phyloP scores from a whole-genome alignment of 2,329 filamentous ascomycete species.

The Aspergillus brasiliensis region DNA sequence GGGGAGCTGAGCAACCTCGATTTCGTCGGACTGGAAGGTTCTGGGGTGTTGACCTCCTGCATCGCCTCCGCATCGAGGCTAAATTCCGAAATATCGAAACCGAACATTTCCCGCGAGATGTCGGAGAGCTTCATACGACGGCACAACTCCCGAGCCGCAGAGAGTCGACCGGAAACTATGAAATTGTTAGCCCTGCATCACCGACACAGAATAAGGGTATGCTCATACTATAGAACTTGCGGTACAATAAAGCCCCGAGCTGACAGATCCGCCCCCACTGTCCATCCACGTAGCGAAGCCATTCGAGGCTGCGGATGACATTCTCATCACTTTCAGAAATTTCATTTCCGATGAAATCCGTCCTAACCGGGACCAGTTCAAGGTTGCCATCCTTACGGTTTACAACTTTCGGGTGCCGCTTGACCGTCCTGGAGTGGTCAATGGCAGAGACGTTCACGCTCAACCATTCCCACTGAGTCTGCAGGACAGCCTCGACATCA shows the following conservation, averaged over 20 bases:
- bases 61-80: conserved; percentile 26
- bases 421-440: conserved; percentile 32
- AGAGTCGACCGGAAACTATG: conserved; percentile 44
- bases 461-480: conserved; percentile 61
- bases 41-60: conserved; percentile 24
- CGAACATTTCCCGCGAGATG: conserved; percentile 46
- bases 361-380: conserved; percentile 65
- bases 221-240: conserved; percentile 78
- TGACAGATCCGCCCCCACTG: conserved; percentile 72
- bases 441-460: conserved; percentile 37
- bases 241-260: conserved; percentile 72
- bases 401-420: conserved; percentile 48
- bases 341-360: conserved; percentile 70
- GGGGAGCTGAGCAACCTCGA: conserved; percentile 26
- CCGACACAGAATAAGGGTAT: conserved; percentile 1
- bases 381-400: conserved; percentile 52
- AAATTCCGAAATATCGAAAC: conserved; percentile 39
- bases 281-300: conserved; percentile 75
- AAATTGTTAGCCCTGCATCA: conserved; percentile 4
- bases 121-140: conserved; percentile 53
- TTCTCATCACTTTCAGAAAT: conserved; percentile 64
- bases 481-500: conserved; percentile 72
- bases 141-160: conserved; percentile 58
- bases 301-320: conserved; percentile 79
- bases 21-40: conserved; percentile 38